Evolutionary conservation across 2,329 filamentous ascomycete species (phyloP).

Genomic region (Pseudogymnoascus sp.): DNA sequence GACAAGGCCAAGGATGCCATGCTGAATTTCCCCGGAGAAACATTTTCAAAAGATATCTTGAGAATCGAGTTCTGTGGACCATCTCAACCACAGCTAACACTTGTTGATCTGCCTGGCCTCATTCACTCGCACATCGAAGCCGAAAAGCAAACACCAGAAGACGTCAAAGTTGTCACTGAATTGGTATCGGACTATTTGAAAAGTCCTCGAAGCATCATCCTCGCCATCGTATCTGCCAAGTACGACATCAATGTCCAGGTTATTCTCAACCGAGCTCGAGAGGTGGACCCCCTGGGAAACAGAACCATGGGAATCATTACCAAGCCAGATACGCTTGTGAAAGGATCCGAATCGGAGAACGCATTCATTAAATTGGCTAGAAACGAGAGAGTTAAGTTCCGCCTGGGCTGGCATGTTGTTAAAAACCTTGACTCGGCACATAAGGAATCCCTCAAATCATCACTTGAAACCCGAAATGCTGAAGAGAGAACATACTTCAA

Average conservation of each 20-base stretch:
- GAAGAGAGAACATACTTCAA: constrained; percentile 23
- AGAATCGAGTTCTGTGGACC: constrained; percentile 20
- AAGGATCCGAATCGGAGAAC: constrained; percentile 33
- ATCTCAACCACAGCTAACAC: constrained; percentile 44
- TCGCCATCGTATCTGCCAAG: constrained; percentile 48
- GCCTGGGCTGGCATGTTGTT: constrained; percentile 46
- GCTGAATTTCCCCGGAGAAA: constrained; percentile 20
- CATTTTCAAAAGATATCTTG: constrained; percentile 20
- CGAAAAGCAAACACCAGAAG: constrained; percentile 35
- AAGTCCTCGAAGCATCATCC: constrained; percentile 46
- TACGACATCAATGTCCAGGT: constrained; percentile 54
- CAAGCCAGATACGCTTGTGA: constrained; percentile 45
- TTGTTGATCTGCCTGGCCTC: constrained; percentile 54
- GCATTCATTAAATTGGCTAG: constrained; percentile 35
- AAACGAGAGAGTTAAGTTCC: constrained; percentile 39
- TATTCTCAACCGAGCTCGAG: constrained; percentile 37
- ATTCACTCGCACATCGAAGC: constrained; percentile 39
- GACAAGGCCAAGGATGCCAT: constrained; percentile 17
- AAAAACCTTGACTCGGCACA: constrained; percentile 34
- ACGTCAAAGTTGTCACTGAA: constrained; percentile 38
- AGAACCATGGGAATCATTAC: constrained; percentile 44
- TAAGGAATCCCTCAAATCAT: constrained; percentile 10
- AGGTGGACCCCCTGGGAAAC: constrained; percentile 29
- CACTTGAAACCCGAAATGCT: constrained; percentile 16
- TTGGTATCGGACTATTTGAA: constrained; percentile 47